These are phyloP conservation scores for Daldinia concentrica DNA, from an alignment of 495 filamentous ascomycete species.

Conservation along the genomic window DNA sequence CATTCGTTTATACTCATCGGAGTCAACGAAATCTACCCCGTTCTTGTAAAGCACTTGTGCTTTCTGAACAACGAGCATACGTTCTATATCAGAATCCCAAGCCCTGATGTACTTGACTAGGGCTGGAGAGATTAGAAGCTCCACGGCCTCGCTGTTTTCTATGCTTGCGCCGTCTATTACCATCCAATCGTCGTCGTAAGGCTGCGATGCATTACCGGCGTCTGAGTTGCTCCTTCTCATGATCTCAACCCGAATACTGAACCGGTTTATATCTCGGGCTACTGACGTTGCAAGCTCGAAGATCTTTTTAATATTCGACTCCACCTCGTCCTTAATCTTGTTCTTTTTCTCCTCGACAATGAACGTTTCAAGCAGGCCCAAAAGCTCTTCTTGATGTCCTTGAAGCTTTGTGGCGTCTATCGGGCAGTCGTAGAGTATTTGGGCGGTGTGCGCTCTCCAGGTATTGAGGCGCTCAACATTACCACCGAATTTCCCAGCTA, in stretches of 20 bases:
- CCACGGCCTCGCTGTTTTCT: not conserved
- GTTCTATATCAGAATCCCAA: not conserved
- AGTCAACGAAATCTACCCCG: not conserved
- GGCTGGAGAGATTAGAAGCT: conserved; percentile 4
- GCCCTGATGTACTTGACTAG: not conserved
- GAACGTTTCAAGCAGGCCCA: not conserved
- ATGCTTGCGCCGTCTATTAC: not conserved
- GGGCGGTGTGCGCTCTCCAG: not conserved
- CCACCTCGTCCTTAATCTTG: not conserved
- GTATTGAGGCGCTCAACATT: not conserved
- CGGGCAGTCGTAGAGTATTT: not conserved
- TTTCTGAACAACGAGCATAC: not conserved
- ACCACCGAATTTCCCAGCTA: not conserved
- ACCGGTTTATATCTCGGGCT: not conserved
- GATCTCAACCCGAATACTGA: not conserved
- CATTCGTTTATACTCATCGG: not conserved
- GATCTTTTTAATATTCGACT: not conserved
- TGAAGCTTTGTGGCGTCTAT: not conserved
- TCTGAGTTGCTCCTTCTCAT: conserved; percentile 3
- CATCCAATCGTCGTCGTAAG: conserved; percentile 12
- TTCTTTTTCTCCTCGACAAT: not conserved
- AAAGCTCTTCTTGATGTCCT: not conserved
- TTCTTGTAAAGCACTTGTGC: not conserved
- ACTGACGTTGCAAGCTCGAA: not conserved
- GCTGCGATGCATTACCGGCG: not conserved